Conservation (phyloP, 352 stramenopile genomes). For the Globisporangium abappressorium region DNA sequence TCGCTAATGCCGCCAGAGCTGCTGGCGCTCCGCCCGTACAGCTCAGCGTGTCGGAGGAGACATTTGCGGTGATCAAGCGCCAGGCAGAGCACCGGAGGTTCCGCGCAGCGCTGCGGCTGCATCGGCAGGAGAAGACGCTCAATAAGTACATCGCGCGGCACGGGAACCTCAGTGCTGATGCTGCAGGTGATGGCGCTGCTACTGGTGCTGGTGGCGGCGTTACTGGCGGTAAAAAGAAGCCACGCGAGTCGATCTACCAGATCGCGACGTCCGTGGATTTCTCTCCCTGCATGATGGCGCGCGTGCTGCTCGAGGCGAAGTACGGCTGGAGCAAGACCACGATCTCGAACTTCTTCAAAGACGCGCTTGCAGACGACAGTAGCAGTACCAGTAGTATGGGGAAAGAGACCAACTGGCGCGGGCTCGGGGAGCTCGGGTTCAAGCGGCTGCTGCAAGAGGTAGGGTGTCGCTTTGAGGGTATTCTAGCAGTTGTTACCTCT, state of each 20-base stretch:
- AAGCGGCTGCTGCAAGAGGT: neutral
- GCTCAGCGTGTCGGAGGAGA: neutral
- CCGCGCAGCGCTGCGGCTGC: neutral
- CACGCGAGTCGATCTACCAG: neutral
- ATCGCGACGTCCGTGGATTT: neutral
- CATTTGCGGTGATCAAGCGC: neutral
- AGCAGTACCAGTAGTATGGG: neutral
- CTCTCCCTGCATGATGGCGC: neutral
- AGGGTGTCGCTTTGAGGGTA: neutral
- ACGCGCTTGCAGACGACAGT: neutral
- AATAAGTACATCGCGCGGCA: neutral
- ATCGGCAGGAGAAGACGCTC: neutral
- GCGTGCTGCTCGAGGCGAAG: neutral
- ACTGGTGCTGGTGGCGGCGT: neutral
- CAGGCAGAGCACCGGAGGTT: neutral
- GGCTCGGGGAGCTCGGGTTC: neutral
- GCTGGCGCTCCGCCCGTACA: neutral
- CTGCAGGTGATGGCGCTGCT: neutral
- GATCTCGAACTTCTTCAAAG: slow-evolving; percentile 1
- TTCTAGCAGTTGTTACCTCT: too few relatives aligned
- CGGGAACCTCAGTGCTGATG: neutral
- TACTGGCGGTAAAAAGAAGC: neutral
- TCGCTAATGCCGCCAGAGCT: neutral
- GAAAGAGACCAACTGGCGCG: neutral
- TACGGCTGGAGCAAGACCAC: neutral